Conservation (phyloP, 805 yeast genomes). For the Yamadazyma sp. region DNA sequence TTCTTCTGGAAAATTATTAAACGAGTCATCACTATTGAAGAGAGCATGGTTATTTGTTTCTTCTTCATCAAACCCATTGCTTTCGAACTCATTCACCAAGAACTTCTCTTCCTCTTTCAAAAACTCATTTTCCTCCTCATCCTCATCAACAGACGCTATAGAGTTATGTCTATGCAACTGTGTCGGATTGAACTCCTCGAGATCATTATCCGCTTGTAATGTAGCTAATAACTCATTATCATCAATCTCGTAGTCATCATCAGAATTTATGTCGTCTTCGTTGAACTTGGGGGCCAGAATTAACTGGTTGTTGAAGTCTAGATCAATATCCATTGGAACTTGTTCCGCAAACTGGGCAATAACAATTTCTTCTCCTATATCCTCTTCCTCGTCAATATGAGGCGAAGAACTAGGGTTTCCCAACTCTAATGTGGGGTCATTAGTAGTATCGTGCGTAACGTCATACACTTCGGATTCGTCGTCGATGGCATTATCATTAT, state of each 20-base stretch:
- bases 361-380: conserved; percentile 56
- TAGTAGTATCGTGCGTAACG: conserved; percentile 19
- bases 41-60: conserved; percentile 16
- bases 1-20: conserved; percentile 20
- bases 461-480: conserved; percentile 21
- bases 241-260: conserved; percentile 64
- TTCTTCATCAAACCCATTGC: conserved; percentile 46
- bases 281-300: conserved; percentile 53
- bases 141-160: conserved; percentile 32
- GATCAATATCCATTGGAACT: conserved; percentile 8
- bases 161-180: conserved; percentile 25
- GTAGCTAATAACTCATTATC: conserved; percentile 48
- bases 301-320: conserved; percentile 16
- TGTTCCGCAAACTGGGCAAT: conserved; percentile 12
- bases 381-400: conserved; percentile 43
- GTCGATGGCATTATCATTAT: conserved; percentile 18
- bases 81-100: conserved; percentile 46
- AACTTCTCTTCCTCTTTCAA: conserved; percentile 45
- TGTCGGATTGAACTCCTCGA: conserved; percentile 33
- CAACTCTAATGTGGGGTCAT: conserved; percentile 13
- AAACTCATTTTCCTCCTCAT: conserved; percentile 36
- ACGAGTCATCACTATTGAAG: conserved; percentile 18
- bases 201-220: conserved; percentile 46
- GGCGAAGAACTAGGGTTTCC: conserved; percentile 1
- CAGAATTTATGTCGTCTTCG: conserved; percentile 51